Base-by-base conservation (phyloP, 768 basidiomycete genomes). In the Clitopilus passeckerianus region DNA sequence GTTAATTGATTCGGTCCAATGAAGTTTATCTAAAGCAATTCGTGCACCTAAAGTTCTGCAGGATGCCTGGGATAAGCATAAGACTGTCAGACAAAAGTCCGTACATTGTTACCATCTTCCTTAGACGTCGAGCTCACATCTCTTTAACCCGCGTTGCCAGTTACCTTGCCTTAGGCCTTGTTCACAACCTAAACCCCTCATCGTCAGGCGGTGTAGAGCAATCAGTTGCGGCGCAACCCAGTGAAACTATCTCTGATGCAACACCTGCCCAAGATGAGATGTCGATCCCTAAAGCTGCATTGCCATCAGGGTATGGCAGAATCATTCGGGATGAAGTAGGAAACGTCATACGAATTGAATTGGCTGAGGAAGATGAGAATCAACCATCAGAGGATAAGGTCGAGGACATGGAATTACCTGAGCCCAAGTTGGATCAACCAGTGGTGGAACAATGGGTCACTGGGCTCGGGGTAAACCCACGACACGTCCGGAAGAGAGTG, bases 11-110 rank as follows among this genome's bases (percentile, higher is more conserved):
- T 15, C 16, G 57, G 37, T 35, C 53, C 12, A 50, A 24, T 54
- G 24, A 35, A 61, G 34, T 54, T 16, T 55, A 33, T 59, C 53
- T 33, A 16, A 63, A 87, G 91, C 88, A 23, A 86, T 97, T 61
- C 83, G 86, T 57, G 94, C 90, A 5, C 93, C 94, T 1, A 87
- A 89, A 68, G 79, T 82, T 9, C 76, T 97, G 62, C 90, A 90
- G 68, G 86, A 90, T 50, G 86, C 86, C 58, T 98, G 95, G 95
- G 91, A 98, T 72, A 85, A 84, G 64, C 77, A 76, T 55, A 92
- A 91, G 74, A 98, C 95, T 10, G 87, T 95, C 16, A 83, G 82
- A 63, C 95, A 98, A 83, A 98, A 97, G 95, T 30, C 27, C 27
- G 27, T 96, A 67, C 66, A 23, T 18, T 23, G 27, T 30, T 3